These are phyloP conservation scores for Ogataea naganishii DNA, from an alignment of 805 yeast species.

Conservation along the genomic window DNA sequence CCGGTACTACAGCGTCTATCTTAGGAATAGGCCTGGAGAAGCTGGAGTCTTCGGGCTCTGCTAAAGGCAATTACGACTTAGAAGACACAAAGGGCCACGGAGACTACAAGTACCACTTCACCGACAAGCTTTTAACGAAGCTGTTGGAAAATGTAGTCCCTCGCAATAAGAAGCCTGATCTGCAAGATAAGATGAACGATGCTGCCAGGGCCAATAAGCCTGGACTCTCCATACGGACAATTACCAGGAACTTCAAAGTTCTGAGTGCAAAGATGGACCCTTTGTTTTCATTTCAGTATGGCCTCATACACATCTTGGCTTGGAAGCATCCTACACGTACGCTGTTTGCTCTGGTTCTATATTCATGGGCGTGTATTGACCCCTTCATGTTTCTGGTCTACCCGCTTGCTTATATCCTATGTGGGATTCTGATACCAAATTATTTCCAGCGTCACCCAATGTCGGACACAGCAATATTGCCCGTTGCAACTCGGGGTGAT, in stretches of 20 bases:
- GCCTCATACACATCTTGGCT: conserved; percentile 47
- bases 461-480: conserved; percentile 32
- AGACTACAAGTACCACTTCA: conserved; percentile 33
- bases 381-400: conserved; percentile 60
- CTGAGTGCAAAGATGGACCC: conserved; percentile 48
- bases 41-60: conserved; percentile 13
- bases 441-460: conserved; percentile 63
- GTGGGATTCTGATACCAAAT: conserved; percentile 61
- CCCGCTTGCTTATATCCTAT: conserved; percentile 50
- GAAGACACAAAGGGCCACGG: conserved; percentile 16
- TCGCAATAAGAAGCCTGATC: conserved; percentile 32
- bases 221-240: conserved; percentile 46
- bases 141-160: conserved; percentile 42
- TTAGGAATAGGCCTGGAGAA: conserved; percentile 36
- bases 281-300: conserved; percentile 54
- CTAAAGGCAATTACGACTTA: conserved; percentile 5
- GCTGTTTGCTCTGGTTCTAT: conserved; percentile 43
- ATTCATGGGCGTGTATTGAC: conserved; percentile 60
- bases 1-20: conserved; percentile 36
- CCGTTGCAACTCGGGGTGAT: conserved; percentile 43
- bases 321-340: conserved; percentile 78
- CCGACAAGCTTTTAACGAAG: conserved; percentile 49
- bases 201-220: conserved; percentile 36
- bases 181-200: conserved; percentile 34
- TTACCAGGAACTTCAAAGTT: conserved; percentile 49